Evolutionary conservation across 139 green algal genomes (phyloP), one percentile per base, ranked within the genome.

Genomic region (Chlamydomonas asymmetrica): DNA sequence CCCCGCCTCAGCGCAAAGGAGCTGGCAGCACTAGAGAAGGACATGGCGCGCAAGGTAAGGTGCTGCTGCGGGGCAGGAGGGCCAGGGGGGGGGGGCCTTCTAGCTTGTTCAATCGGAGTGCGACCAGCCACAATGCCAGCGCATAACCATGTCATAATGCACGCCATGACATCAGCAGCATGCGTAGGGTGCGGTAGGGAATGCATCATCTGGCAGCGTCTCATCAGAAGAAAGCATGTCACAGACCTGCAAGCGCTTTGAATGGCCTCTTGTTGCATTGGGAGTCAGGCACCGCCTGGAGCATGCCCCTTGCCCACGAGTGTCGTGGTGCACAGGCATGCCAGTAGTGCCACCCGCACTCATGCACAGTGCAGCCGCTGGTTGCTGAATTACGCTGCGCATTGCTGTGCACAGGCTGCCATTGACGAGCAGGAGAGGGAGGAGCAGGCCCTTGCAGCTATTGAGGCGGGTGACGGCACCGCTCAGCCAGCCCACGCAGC

Each of bases 361-460:
- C 22, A 5, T 54, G 6, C 35, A 6, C 10, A 23, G 34, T n/a
- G 10, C 10, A 45, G n/a, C 16, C 34, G 41, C 31, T 45, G 43
- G n/a, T 7, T 61, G 65, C 13, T 43, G 43, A 29, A 37, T 54
- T 5, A 23, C 34, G 54, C 56, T 69, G 81, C 1, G 62, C 70
- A 16, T 43, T 83, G 45, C 73, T 74, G 5, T 43, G 65, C 72
- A 69, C 75, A 88, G 78, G 78, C 76, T 4, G 88, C 90, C 27
- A 91, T 93, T 20, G 83, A 76, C 56, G 91, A 95, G 81, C 89
- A 95, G 86, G 66, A 90, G 43, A 69, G 86, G 25, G 90, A 96
- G 83, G 85, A 80, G 73, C 49, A 41, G 37, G 85, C 74, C 39
- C 63, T 93, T n/a, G n/a, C n/a, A n/a, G n/a, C n/a, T n/a, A n/a